Base-by-base conservation (phyloP, 2,329 filamentous ascomycete genomes). In the Boeremia exigua region DNA sequence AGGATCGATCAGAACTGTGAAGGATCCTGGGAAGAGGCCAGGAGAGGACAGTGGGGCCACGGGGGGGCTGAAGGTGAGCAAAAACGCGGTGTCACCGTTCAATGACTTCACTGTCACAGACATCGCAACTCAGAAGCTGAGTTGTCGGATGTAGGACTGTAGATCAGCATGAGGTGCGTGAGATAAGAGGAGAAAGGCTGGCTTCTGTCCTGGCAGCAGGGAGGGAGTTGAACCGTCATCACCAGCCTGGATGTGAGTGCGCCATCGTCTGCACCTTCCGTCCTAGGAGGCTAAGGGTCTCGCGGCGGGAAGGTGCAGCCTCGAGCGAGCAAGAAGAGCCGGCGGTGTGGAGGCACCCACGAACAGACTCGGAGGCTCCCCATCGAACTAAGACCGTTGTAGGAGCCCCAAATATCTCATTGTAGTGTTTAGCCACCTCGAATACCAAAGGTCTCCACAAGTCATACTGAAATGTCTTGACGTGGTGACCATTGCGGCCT, bases 1-100 rank as follows among this genome's bases (percentile, higher is more conserved):
- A 3, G 90, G 89, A 70, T 93, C 89, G 46, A 92, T 75, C 36
- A 92, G 80, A 48, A 92, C 82, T 14, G 83, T 86, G 72, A 88
- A 91, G 19, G 50, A 54, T 46, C 78, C 78, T 11, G 80, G 78
- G 28, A 77, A 76, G 38, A 72, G 66, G 53, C 66, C 70, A 44
- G 70, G 76, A 54, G 74, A 73, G 17, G 73, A 63, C 9, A 66
- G 63, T 51, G 79, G 71, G 43, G 79, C 75, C n/a, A 78, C 75
- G 27, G 82, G 75, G 29, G 85, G 84, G 52, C 82, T 78, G 66
- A 90, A 88, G 27, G 83, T 84, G 39, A 90, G 78, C 32, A 89
- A 80, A 69, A 90, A 89, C 3, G 85, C 86, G 32, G 85, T 81
- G 69, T 89, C 86, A 46, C 80, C 81, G 69, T 89, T 88, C 51